phyloP scores from a whole-genome alignment of 768 basidiomycete genomes.

The Chalciporus sphaerocephalus region DNA sequence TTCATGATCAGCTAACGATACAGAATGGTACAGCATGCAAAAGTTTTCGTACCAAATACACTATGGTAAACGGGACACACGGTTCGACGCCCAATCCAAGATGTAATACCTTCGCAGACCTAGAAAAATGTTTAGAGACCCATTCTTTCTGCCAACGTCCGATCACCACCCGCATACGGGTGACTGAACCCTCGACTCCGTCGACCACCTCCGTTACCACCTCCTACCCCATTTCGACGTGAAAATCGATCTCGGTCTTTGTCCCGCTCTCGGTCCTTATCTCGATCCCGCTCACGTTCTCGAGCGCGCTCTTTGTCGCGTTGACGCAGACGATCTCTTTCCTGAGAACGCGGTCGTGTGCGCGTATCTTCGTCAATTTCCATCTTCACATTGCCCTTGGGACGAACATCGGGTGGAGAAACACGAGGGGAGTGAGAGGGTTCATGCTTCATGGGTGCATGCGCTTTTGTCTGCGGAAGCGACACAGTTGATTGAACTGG shows the following conservation, averaged over 20 bases:
- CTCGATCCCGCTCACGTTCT: conserved; percentile 34
- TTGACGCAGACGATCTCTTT: conserved; percentile 37
- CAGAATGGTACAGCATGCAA: conserved; percentile 11
- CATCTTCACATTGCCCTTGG: conserved; percentile 40
- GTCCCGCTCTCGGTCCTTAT: conserved; percentile 34
- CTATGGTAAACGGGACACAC: conserved; percentile 19
- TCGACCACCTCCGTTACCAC: conserved; percentile 36
- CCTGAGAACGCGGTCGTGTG: conserved; percentile 40
- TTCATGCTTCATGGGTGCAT: conserved; percentile 21
- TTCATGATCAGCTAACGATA: conserved; percentile 31
- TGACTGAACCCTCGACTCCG: conserved; percentile 37
- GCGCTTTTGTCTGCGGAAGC: conserved; percentile 27
- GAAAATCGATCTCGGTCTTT: conserved; percentile 37
- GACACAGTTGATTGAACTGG: conserved; percentile 31
- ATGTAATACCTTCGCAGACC: conserved; percentile 13
- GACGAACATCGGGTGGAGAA: conserved; percentile 25
- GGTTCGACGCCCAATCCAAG: conserved; percentile 20
- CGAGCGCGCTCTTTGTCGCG: conserved; percentile 36
- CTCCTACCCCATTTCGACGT: conserved; percentile 42
- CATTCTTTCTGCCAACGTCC: conserved; percentile 84
- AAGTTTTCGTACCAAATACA: conserved; percentile 37
- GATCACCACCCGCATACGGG: conserved; percentile 45
- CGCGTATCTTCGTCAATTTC: conserved; percentile 55
- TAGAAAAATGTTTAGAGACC: conserved; percentile 50
- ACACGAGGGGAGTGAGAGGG: conserved; percentile 29